Evolutionary conservation across 371 early-diverging fungal species (phyloP), one percentile per base, ranked within the genome.

Genomic region (Actinomortierella ambigua): DNA sequence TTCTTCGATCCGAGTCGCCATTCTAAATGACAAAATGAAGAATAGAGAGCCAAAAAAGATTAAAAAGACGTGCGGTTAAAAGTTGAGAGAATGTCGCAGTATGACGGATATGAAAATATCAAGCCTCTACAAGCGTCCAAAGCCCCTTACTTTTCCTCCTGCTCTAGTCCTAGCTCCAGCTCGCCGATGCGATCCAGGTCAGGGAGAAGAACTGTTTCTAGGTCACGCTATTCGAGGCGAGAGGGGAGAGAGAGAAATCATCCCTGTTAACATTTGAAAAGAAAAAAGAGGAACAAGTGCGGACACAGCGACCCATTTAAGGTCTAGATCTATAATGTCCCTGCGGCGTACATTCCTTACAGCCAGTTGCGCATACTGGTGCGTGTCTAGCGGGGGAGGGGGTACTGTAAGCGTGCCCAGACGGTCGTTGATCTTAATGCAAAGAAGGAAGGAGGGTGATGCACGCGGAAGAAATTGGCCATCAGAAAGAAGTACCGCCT

Each of bases 121-220:
- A 3, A 20, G 8, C 29, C 3, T 2, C 34, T 26, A 9, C 13
- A 15, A 17, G 17, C 29, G 23, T 15, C 18, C 20, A 4, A 20
- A 22, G 26, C 42, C 8, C 51, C 60, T 22, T 57, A 65, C 70
- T 50, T 59, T 26, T 71, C 50, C 22, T 71, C 73, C 26, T 71
- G 73, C 26, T 71, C 73, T 22, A 71, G 60, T 15, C 73, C 59
- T 22, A 66, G 57, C 50, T 71, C 73, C 49, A 71, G 24, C 46
- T 71, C 59, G 22, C 73, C 59, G 48, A 71, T 71, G 26, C 63
- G 73, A 41, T 71, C 73, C 9, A 71, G 63, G 22, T 71, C 73
- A 7, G 73, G 67, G 7, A 71, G 66, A 39, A 71, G 63, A 56
- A 52, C 63, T 3, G 67, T 63, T 51, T 71, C 73, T 22, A 71